Base-by-base conservation (phyloP, 2,329 filamentous ascomycete genomes). In the Penicillium sp. region DNA sequence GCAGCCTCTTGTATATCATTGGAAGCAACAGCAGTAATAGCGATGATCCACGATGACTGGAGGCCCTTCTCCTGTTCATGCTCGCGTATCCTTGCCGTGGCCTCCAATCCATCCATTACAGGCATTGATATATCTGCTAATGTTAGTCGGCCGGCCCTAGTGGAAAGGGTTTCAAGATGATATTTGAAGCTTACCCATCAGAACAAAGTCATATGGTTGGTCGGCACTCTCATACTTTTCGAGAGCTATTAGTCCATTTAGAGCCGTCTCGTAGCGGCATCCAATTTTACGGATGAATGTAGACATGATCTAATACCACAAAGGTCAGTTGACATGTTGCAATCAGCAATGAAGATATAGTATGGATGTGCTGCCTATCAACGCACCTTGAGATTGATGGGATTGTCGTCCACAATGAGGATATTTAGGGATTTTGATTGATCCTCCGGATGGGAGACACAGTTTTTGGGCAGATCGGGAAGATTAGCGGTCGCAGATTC, bases 111-210 rank as follows among this genome's bases (percentile, higher is more conserved):
- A 54, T 79, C 72, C 73, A 79, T 74, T 6, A 78, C 63, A 2
- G 77, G 77, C 76, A 79, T 79, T 14, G 71, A 74, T 24, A 79
- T 71, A 56, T 79, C 76, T 78, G 37, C 19, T 42, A 11, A 13
- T 42, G 8, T 42, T 42, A 67, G 35, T 60, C 49, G 67, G 57
- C 8, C 13, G 22, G 35, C 31, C 55, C 11, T 10, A 24, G 13
- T 26, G 2, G 1, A 7, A 11, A 44, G n/a, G 8, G 31, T 26
- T 21, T 24, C 3, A 16, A 7, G 0, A n/a, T 19, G 42, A 5
- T 29, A 11, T 6, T 2, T 29, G 0, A 27, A 6, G 58, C 68
- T 33, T 43, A 72, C 71, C 71, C 71, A 73, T 73, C 2, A 73
- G 46, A 21, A 73, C 63, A 37, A 75, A 74, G 49, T 78, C 69